Evolutionary conservation across 1,284 basidiomycete genomes (phyloP).

Genomic region (Moesziomyces aphidis): DNA sequence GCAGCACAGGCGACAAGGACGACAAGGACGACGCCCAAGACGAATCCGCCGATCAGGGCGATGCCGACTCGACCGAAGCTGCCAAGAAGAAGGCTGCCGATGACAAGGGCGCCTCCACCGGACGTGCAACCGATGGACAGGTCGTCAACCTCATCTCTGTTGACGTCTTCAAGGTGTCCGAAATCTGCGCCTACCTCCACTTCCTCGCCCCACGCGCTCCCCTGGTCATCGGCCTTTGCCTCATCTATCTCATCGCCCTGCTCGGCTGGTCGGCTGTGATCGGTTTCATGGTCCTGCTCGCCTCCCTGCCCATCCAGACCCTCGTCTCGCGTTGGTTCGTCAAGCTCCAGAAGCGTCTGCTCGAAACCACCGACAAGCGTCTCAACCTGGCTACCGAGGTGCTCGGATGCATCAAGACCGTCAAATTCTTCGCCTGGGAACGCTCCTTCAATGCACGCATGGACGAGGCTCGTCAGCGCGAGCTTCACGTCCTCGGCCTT

Average conservation of each 20-base stretch:
- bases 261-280: conserved; percentile 71
- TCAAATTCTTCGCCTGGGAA: conserved; percentile 76
- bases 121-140: conserved; percentile 70
- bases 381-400: conserved; percentile 73
- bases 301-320: conserved; percentile 59
- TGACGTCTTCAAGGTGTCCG: conserved; percentile 70
- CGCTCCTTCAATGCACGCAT: conserved; percentile 70
- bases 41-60: conserved; percentile 19
- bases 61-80: conserved; percentile 27
- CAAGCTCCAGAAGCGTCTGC: conserved; percentile 69
- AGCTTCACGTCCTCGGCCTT: conserved; percentile 70
- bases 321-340: conserved; percentile 70
- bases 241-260: conserved; percentile 71
- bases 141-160: conserved; percentile 73
- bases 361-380: conserved; percentile 72
- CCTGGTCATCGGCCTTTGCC: conserved; percentile 70
- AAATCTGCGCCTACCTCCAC: conserved; percentile 66
- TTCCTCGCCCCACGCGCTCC: conserved; percentile 70
- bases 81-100: conserved; percentile 21
- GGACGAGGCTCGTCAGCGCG: conserved; percentile 69
- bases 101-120: conserved; percentile 30
- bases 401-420: conserved; percentile 71
- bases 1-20: conserved; percentile 41
- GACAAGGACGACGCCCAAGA: conserved; percentile 35
- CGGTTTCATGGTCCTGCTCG: conserved; percentile 65